Evolutionary conservation across 2,329 filamentous ascomycete genomes (phyloP), one percentile per base, ranked within the genome.

Genomic region (Hirsutella thompsonii): DNA sequence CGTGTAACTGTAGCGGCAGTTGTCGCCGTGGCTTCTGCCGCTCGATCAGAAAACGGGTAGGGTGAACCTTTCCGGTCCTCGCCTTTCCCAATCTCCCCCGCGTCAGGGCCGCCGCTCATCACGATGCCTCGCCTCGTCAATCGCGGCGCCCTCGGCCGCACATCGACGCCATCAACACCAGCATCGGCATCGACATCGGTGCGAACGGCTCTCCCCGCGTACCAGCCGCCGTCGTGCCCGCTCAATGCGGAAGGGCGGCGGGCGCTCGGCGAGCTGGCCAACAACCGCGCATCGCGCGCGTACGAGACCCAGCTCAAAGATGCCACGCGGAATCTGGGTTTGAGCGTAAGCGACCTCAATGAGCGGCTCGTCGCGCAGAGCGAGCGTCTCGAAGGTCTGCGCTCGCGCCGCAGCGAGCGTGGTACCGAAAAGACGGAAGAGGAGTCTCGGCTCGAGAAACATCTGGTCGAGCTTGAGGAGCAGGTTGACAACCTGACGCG

Each of bases 251-350:
- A 44, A 5, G 59, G 60, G 8, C 58, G 61, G 40, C 58, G 56
- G 18, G 57, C 58, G 3, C 59, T 76, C 3, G 51, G 57, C 40
- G 61, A 68, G 20, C 55, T 77, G 5, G 58, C 62, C 33, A 60
- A 58, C 42, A 61, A 57, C 34, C 62, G 62, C 37, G 56, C 63
- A 40, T 61, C 58, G 16, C 56, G 57, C 11, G 54, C 54, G 19
- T 74, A 72, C 53, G 60, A 68, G 20, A 51, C 58, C 8, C 69
- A 74, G 30, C 59, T 76, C 23, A 60, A 60, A 39, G 57, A 66
- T 20, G 65, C 69, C 5, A 47, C 65, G 29, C 55, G 59, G 6
- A 51, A 69, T 8, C 60, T 76, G 14, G 63, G 63, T 21, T 57
- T 59, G 33, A 62, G 56, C 42, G 65, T 75, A 11, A 62, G 64